Conservation (phyloP, 116 monocot species). For the Cymodocea nodosa region DNA sequence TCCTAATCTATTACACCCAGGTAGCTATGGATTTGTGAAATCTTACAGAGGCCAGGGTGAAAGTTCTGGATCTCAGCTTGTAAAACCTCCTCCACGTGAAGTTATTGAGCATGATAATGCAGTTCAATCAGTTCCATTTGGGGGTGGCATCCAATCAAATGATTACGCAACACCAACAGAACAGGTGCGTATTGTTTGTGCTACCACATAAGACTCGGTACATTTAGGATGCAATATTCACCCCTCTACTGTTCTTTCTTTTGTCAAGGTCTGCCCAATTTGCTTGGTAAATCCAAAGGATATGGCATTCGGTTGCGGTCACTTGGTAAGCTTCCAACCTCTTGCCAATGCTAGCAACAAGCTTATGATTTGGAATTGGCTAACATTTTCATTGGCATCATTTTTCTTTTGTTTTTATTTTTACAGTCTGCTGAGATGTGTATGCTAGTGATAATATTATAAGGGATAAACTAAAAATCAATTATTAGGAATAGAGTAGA, state of each 20-base stretch:
- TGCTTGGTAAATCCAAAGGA: constrained; percentile 79
- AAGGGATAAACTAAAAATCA: too few relatives aligned
- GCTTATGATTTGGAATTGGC: too few relatives aligned
- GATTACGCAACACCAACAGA: constrained; percentile 8
- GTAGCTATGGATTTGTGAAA: background rate
- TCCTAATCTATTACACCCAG: background rate
- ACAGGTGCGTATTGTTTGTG: constrained; percentile 6
- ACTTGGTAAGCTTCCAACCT: constrained; percentile 43
- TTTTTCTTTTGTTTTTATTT: too few relatives aligned
- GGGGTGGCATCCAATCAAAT: background rate
- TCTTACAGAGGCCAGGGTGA: constrained; percentile 22
- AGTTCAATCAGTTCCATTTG: constrained; percentile 1
- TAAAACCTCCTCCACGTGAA: constrained; percentile 55
- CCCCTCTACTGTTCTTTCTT: background rate
- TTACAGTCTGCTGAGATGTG: too few relatives aligned
- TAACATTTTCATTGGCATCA: too few relatives aligned
- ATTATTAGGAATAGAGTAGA: too few relatives aligned
- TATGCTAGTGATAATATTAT: too few relatives aligned
- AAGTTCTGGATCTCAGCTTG: background rate
- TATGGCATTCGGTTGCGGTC: constrained; percentile 95
- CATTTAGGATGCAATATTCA: background rate
- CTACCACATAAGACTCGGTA: background rate
- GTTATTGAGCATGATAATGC: constrained; percentile 63
- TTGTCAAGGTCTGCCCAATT: constrained; percentile 63
- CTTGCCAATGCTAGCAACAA: background rate